Conservation (phyloP, 2,329 filamentous ascomycete genomes). For the Venturia aucupariae region DNA sequence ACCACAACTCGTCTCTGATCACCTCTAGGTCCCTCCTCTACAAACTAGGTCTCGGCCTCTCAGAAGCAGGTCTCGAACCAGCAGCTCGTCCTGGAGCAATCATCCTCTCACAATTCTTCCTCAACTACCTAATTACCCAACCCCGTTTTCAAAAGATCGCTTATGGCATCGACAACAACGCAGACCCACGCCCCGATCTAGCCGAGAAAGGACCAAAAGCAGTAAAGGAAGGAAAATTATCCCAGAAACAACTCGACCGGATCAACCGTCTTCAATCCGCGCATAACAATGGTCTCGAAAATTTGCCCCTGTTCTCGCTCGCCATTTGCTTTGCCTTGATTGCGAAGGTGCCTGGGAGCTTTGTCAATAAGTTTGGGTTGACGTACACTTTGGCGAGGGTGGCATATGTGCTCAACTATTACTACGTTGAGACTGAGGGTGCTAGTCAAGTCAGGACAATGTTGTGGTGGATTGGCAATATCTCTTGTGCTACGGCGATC, state of each 20-base stretch:
- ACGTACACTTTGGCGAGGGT: neutral
- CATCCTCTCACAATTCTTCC: neutral
- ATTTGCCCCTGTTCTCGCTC: neutral
- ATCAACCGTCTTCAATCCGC: neutral
- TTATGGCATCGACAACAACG: neutral
- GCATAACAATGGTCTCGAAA: constrained; percentile 2
- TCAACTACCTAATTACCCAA: neutral
- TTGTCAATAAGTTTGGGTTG: neutral
- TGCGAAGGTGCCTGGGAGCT: neutral
- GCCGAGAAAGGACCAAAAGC: neutral
- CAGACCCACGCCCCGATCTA: neutral
- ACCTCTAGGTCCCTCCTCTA: neutral
- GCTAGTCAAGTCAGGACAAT: neutral
- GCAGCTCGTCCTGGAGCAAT: constrained; percentile 1
- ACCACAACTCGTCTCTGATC: neutral
- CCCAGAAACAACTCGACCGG: neutral
- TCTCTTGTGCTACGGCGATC: neutral
- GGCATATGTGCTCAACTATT: constrained; percentile 2
- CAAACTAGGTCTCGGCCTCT: neutral
- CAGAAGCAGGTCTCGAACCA: neutral
- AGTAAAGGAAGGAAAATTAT: neutral
- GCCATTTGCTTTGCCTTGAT: neutral
- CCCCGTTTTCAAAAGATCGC: neutral
- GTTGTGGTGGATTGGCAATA: neutral
- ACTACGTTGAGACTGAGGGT: constrained; percentile 2